Evolutionary conservation across 2,329 filamentous ascomycete species (phyloP), one percentile per base, ranked within the genome.

Genomic region (Emergomyces pasteurianus): DNA sequence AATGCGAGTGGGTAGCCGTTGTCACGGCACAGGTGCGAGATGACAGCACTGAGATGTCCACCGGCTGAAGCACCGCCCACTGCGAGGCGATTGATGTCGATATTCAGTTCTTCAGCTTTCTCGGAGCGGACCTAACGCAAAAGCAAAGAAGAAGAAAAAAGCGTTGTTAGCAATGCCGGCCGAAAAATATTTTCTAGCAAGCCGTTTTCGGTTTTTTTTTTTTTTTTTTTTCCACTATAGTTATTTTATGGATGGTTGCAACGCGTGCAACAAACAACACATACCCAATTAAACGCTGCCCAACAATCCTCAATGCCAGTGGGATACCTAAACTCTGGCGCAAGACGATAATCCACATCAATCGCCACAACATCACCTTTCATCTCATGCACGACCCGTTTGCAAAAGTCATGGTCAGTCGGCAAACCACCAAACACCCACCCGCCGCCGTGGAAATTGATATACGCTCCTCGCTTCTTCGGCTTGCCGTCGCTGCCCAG

Each of bases 281-380:
- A 58, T 61, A 75, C 72, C 74, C 73, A 76, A 40, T 74, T 71
- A 49, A 76, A 72, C 9, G 73, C 74, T 0, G 66, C 54, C 72
- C 73, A 76, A 62, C 73, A 73, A 65, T 77, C 74, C 12, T 77
- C 68, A 21, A 76, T 66, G 0, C 72, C 68, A 40, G 72, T 70
- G 0, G 75, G 74, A 62, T 71, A 76, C 23, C 64, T 69, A 63
- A 73, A 60, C 63, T 77, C 74, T 7, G 74, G 75, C 1, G 74
- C 72, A 43, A 77, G 67, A 36, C 74, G 71, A 60, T 78, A 78
- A 61, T 77, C 75, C 28, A 78, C 73, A 63, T 78, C 76, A 63
- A 79, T 75, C 0, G 67, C 74, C 18, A 78, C 75, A 49, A 74
- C 63, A 18, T 72, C 69, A n/a, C 73, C 69, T 18, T 74, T 70